These are phyloP conservation scores for Funneliformis geosporum DNA, from an alignment of 192 early-diverging fungal species.

Conservation along the genomic window DNA sequence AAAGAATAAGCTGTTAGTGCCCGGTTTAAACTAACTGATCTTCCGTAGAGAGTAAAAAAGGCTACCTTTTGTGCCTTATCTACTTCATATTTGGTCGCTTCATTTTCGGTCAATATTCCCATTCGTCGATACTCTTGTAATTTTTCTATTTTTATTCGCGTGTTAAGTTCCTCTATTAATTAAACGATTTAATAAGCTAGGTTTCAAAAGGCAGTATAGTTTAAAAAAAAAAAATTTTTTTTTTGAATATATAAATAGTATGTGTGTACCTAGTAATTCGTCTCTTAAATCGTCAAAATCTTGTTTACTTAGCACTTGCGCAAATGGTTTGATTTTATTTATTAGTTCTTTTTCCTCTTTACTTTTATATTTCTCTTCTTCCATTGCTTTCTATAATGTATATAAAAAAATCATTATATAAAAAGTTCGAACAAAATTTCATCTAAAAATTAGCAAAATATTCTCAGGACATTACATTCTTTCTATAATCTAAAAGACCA, in stretches of 20 bases:
- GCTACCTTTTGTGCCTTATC: slow-evolving; percentile 23
- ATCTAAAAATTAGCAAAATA: background rate
- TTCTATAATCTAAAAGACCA: slow-evolving; percentile 82
- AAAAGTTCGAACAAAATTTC: background rate
- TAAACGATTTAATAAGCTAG: background rate
- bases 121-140: slow-evolving; percentile 28
- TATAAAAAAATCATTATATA: background rate
- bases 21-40: slow-evolving; percentile 2
- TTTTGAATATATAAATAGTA: background rate
- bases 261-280: slow-evolving; percentile 16
- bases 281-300: slow-evolving; percentile 23
- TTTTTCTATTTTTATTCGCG: slow-evolving; percentile 18
- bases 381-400: slow-evolving; percentile 47
- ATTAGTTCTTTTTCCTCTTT: slow-evolving; percentile 90
- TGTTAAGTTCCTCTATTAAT: background rate
- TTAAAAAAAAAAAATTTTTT: background rate
- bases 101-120: slow-evolving; percentile 18
- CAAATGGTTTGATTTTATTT: slow-evolving; percentile 80
- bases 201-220: background rate
- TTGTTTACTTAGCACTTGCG: slow-evolving; percentile 73
- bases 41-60: background rate
- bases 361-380: slow-evolving; percentile 76
- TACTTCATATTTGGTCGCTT: slow-evolving; percentile 14
- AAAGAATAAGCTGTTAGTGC: background rate
- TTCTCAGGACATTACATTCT: slow-evolving; percentile 42